phyloP scores from a whole-genome alignment of 148 eudicot species.

The Linanthus parryae region DNA sequence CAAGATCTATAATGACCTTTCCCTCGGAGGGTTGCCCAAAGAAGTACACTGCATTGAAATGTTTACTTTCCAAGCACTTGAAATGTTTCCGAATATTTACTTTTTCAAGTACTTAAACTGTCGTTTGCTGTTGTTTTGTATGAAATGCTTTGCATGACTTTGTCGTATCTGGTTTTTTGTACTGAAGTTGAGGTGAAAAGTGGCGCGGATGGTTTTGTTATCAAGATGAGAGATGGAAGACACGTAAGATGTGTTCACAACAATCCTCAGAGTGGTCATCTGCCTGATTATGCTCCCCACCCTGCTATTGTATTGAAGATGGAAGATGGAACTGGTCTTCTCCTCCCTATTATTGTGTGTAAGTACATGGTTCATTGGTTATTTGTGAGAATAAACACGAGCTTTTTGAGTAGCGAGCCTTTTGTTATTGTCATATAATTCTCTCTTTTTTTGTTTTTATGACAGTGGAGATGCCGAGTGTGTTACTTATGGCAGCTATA shows the following conservation, averaged over 20 bases:
- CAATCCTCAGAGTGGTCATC: constrained; percentile 74
- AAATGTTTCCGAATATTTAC: too few species aligned
- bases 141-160: too few species aligned
- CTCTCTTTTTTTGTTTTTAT: constrained; percentile 12
- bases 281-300: constrained; percentile 93
- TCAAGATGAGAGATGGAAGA: constrained; percentile 89
- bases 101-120: too few species aligned
- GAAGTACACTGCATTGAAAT: too few species aligned
- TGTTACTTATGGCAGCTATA: constrained; percentile 83
- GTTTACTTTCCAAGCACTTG: too few species aligned
- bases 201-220: constrained; percentile 76
- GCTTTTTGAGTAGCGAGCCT: too few species aligned
- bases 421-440: too few species aligned
- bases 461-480: constrained; percentile 96
- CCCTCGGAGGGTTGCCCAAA: too few species aligned
- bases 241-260: constrained; percentile 76
- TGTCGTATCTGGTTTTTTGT: too few species aligned
- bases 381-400: too few species aligned
- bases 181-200: constrained; percentile 85
- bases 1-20: too few species aligned
- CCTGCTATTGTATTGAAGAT: constrained; percentile 94
- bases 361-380: constrained; percentile 23
- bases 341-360: constrained; percentile 94
- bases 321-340: constrained; percentile 96
- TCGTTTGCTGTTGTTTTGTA: too few species aligned